phyloP scores from a whole-genome alignment of 495 filamentous ascomycete species.

The Penicillium psychrofluorescens region DNA sequence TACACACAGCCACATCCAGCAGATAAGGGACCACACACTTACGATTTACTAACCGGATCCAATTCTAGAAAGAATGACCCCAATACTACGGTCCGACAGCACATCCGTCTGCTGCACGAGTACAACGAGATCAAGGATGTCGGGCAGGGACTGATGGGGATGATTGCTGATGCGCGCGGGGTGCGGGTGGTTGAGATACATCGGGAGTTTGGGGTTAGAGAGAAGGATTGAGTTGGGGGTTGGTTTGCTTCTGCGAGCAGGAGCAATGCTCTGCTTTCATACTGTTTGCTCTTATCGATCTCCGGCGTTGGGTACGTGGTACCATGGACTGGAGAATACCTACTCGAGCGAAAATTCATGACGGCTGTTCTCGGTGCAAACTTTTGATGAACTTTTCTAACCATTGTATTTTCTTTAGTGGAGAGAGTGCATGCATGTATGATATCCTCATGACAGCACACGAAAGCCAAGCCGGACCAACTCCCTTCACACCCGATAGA shows the following conservation, averaged over 20 bases:
- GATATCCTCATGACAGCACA: not conserved
- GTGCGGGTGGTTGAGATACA: constrained; percentile 56
- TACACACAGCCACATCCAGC: not conserved
- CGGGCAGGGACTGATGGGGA: constrained; percentile 62
- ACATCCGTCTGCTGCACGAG: constrained; percentile 61
- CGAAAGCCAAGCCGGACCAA: too few relatives aligned
- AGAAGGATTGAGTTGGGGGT: constrained; percentile 24
- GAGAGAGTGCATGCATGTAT: not conserved
- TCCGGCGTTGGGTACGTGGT: too few relatives aligned
- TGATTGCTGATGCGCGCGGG: constrained; percentile 65
- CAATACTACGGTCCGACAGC: constrained; percentile 47
- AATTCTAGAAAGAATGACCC: constrained; percentile 18
- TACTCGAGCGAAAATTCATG: too few relatives aligned
- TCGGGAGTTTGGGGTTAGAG: constrained; percentile 44
- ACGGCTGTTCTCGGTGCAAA: too few relatives aligned
- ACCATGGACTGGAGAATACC: too few relatives aligned
- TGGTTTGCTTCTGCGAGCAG: not conserved
- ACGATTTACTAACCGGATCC: not conserved
- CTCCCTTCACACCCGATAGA: too few relatives aligned
- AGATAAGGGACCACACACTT: too few relatives aligned
- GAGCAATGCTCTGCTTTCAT: not conserved
- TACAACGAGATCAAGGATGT: constrained; percentile 79
- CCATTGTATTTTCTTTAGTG: too few relatives aligned
- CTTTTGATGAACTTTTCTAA: too few relatives aligned
- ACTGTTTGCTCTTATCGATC: too few relatives aligned